Percentiles rank a stretch among this genome's conserved stretches.
phyloP scores from a whole-genome alignment of 2,329 filamentous ascomycete genomes.

The Colletotrichum sp. region DNA sequence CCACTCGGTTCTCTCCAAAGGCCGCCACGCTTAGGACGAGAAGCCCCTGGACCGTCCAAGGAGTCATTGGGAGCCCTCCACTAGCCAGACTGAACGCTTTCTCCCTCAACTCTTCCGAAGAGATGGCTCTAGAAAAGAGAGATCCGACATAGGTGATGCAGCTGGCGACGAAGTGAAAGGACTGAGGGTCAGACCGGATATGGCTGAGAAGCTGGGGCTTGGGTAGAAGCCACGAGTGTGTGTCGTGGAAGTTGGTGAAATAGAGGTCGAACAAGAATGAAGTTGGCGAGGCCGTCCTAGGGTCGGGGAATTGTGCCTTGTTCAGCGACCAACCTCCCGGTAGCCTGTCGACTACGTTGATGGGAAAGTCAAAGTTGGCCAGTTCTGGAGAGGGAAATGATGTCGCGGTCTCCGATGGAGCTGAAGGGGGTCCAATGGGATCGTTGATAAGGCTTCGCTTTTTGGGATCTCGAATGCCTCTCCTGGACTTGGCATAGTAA shows the following conservation, averaged over 20 bases:
- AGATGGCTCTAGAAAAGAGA: conserved; percentile 33
- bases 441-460: conserved; percentile 36
- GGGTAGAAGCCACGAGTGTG: conserved; percentile 20
- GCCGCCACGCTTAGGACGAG: conserved; percentile 33
- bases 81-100: conserved; percentile 35
- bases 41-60: conserved; percentile 37
- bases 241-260: conserved; percentile 28
- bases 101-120: conserved; percentile 35
- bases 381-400: conserved; percentile 24
- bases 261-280: conserved; percentile 29
- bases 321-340: conserved; percentile 25
- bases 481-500: conserved; percentile 51
- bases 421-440: conserved; percentile 19
- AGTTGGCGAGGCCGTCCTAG: conserved; percentile 15
- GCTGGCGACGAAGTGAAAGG: conserved; percentile 32
- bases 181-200: neutral
- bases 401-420: neutral
- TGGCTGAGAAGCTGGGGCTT: conserved; percentile 14
- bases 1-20: conserved; percentile 32
- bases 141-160: conserved; percentile 44
- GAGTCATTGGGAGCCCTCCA: conserved; percentile 34
- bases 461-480: conserved; percentile 44
- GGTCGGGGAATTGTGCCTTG: conserved; percentile 16
- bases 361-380: conserved; percentile 21
- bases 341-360: conserved; percentile 25